Conservation (phyloP, 1,284 basidiomycete genomes). For the Meira nashicola region DNA sequence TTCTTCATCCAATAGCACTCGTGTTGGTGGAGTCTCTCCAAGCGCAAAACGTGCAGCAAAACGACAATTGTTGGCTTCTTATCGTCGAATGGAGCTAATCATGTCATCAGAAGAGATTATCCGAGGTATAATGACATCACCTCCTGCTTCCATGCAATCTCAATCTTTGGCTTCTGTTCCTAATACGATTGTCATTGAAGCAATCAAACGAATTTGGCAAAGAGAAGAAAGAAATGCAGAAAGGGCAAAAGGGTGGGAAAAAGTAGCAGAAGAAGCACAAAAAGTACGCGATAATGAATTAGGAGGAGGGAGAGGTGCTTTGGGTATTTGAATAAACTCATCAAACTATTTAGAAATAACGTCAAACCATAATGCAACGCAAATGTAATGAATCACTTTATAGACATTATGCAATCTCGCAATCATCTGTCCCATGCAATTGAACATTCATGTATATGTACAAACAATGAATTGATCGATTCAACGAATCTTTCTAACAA, state of each 20-base stretch:
- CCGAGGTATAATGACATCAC: slow-evolving; percentile 30
- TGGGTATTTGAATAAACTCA: slow-evolving; percentile 4
- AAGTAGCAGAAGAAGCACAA: slow-evolving; percentile 19
- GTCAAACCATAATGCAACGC: too few species aligned
- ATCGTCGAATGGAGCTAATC: slow-evolving; percentile 25
- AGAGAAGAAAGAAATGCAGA: slow-evolving; percentile 31
- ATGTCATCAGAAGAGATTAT: slow-evolving; percentile 30
- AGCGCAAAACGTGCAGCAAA: slow-evolving; percentile 32
- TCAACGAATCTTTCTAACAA: too few species aligned
- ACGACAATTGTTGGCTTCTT: slow-evolving; percentile 38
- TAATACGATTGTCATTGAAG: slow-evolving; percentile 22
- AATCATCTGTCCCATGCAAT: too few species aligned
- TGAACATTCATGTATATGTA: too few species aligned
- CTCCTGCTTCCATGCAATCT: not conserved
- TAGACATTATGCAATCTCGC: too few species aligned
- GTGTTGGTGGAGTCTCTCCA: slow-evolving; percentile 32
- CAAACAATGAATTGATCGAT: too few species aligned
- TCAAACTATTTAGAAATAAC: too few species aligned
- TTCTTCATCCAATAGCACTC: not conserved
- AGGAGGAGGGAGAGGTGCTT: slow-evolving; percentile 29
- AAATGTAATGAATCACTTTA: too few species aligned
- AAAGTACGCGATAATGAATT: slow-evolving; percentile 32
- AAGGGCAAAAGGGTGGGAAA: slow-evolving; percentile 30
- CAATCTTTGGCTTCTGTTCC: not conserved
- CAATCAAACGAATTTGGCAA: slow-evolving; percentile 26